phyloP scores from a whole-genome alignment of 306 rosid genomes.

The Cercis canadensis region DNA sequence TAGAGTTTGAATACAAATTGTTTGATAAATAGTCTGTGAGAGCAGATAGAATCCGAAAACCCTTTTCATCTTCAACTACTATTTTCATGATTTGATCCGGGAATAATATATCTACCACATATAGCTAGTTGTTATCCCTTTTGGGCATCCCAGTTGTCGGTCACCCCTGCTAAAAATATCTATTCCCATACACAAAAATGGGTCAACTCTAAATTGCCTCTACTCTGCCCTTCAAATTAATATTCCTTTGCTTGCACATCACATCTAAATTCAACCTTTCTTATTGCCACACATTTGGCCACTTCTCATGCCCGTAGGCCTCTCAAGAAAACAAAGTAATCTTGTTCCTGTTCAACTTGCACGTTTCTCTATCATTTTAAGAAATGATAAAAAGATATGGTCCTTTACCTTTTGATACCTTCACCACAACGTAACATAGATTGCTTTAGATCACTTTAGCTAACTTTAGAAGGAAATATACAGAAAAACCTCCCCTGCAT shows the following conservation, averaged over 20 bases:
- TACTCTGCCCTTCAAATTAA: not conserved
- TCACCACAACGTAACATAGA: no score
- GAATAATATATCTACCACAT: not conserved
- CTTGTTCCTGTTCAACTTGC: no score
- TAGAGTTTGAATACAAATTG: not conserved
- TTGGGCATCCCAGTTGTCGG: slow-evolving; percentile 7
- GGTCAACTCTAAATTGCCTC: not conserved
- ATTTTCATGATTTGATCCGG: not conserved
- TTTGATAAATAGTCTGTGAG: not conserved
- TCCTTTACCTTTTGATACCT: no score
- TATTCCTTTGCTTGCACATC: not conserved
- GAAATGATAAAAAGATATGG: no score
- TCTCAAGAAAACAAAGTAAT: no score
- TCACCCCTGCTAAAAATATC: not conserved
- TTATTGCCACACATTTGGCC: not conserved
- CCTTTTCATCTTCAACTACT: not conserved
- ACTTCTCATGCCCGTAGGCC: no score
- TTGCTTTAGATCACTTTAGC: no score
- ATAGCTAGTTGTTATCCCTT: not conserved
- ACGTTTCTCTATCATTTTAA: no score
- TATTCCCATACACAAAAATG: not conserved
- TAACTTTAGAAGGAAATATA: no score
- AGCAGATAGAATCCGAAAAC: not conserved
- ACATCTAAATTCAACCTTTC: not conserved
- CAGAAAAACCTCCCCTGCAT: no score